Conservation (phyloP, 2,329 filamentous ascomycete genomes). For the Fonsecaea nubica region DNA sequence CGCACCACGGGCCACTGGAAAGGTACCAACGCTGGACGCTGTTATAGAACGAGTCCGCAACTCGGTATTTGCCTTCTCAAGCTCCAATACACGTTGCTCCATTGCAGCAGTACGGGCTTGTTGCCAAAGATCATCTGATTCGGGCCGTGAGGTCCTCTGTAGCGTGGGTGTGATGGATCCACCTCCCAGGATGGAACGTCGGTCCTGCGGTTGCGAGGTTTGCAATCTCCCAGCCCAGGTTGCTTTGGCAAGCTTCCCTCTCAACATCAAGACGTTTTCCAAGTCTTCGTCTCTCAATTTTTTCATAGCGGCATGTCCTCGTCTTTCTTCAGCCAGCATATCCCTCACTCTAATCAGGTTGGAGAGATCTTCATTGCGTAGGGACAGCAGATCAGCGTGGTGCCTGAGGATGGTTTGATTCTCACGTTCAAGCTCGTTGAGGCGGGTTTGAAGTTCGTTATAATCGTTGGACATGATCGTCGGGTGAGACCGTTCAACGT, state of each 20-base stretch:
- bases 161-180: slow-evolving; percentile 32
- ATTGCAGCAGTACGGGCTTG: slow-evolving; percentile 51
- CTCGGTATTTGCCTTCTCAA: slow-evolving; percentile 50
- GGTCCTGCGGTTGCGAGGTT: slow-evolving; percentile 7
- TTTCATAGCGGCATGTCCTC: slow-evolving; percentile 49
- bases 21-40: not conserved
- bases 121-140: slow-evolving; percentile 49
- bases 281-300: slow-evolving; percentile 53
- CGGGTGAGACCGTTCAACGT: slow-evolving; percentile 31
- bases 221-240: slow-evolving; percentile 43
- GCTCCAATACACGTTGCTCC: slow-evolving; percentile 52
- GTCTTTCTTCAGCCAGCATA: slow-evolving; percentile 49
- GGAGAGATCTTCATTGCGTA: slow-evolving; percentile 52
- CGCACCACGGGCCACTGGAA: not conserved
- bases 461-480: slow-evolving; percentile 50
- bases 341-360: slow-evolving; percentile 53
- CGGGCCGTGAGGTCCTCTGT: slow-evolving; percentile 42
- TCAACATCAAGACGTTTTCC: slow-evolving; percentile 48
- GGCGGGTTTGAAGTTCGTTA: slow-evolving; percentile 41
- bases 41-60: slow-evolving; percentile 41
- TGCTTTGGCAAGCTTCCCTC: slow-evolving; percentile 50
- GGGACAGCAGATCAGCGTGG: slow-evolving; percentile 50
- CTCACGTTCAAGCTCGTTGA: slow-evolving; percentile 47
- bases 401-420: slow-evolving; percentile 47
- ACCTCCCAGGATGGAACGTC: slow-evolving; percentile 34